phyloP scores from a whole-genome alignment of 305 asterid genomes.

The Ilex paraguariensis region DNA sequence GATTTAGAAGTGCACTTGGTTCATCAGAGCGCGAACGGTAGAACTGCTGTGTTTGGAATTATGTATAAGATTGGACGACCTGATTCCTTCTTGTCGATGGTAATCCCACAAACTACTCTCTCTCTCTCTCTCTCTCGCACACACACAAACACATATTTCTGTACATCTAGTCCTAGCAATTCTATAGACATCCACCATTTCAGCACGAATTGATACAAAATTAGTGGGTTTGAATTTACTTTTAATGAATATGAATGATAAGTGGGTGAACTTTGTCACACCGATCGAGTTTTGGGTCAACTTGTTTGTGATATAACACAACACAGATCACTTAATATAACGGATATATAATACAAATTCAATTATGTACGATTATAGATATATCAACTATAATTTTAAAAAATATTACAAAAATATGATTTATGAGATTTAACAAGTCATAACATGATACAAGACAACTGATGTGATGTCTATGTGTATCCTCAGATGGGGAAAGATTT shows the following conservation, averaged over 20 bases:
- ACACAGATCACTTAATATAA: no score
- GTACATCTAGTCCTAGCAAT: no score
- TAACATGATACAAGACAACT: no score
- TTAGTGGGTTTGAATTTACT: background rate
- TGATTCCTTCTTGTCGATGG: constrained; percentile 51
- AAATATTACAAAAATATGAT: no score
- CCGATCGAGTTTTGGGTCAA: background rate
- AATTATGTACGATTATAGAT: background rate
- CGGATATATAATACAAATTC: background rate
- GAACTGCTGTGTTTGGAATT: constrained; percentile 55
- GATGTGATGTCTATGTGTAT: background rate
- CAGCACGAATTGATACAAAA: no score
- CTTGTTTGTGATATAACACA: no score
- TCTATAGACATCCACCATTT: no score
- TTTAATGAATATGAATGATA: background rate
- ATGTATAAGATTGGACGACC: constrained; percentile 49
- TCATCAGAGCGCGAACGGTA: constrained; percentile 39
- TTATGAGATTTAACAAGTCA: no score
- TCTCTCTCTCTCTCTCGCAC: background rate
- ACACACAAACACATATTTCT: background rate
- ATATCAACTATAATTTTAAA: no score
- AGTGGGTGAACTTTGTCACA: no score
- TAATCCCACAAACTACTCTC: background rate
- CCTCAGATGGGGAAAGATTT: constrained; percentile 29
- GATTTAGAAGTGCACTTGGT: constrained; percentile 64